These are phyloP conservation scores for Leccinum angustisporum DNA, from an alignment of 1,284 basidiomycete species.

Conservation along the genomic window DNA sequence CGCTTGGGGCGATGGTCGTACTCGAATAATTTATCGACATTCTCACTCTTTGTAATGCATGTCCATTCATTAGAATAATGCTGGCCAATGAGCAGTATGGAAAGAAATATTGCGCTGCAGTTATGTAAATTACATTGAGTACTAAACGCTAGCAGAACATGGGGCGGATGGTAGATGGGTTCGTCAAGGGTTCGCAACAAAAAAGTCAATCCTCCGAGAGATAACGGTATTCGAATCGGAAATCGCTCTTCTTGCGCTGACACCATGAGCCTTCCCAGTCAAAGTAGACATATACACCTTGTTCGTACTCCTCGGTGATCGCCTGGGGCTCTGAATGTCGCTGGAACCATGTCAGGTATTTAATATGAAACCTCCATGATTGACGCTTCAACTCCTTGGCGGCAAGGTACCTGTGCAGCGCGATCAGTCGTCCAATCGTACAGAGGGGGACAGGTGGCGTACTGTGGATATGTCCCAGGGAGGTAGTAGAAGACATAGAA, in stretches of 20 bases:
- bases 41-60: conserved; percentile 10
- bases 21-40: conserved; percentile 57
- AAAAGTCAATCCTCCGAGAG: conserved; percentile 75
- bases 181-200: not conserved
- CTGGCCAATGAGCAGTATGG: conserved; percentile 12
- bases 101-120: conserved; percentile 17
- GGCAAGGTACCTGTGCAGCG: conserved; percentile 75
- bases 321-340: conserved; percentile 98
- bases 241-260: conserved; percentile 97
- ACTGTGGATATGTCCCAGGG: conserved; percentile 97
- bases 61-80: conserved; percentile 20
- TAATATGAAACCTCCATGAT: conserved; percentile 99
- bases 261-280: conserved; percentile 99
- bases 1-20: conserved; percentile 85
- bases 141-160: conserved; percentile 12
- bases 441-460: conserved; percentile 31
- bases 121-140: conserved; percentile 29
- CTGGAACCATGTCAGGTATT: conserved; percentile 99
- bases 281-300: conserved; percentile 97
- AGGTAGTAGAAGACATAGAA: conserved; percentile 99
- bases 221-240: conserved; percentile 94
- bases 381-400: conserved; percentile 97
- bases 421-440: conserved; percentile 7
- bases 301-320: conserved; percentile 99
- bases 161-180: not conserved